Evolutionary conservation across 345 rosid genomes (phyloP), one percentile per base, ranked within the genome.

Genomic region (Melaleuca alternifolia): DNA sequence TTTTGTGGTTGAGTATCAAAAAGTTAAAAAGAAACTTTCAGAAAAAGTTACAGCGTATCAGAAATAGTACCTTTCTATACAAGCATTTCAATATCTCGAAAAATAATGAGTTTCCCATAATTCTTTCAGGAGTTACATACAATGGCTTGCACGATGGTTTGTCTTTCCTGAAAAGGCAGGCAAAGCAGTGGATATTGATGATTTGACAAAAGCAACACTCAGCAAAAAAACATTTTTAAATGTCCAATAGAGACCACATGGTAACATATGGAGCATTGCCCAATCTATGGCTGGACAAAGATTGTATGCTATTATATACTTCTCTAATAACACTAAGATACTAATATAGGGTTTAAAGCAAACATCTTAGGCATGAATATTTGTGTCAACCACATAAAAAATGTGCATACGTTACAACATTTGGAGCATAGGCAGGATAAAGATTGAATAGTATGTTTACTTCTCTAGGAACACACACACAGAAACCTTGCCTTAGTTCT

Each of bases 91-190:
- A 89, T 46, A 90, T 87, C 89, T 94, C 96, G 89, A 91, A 84
- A 92, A 96, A 95, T 85, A 89, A 86, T 61, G 88, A 87, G 86
- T 95, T 97, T 85, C 99, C 99, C 46, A 89, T 98, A 50, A 92
- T 92, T 94, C 95, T 94, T 89, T 96, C 99, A 87, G 98, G 99
- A 86, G 99, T 97, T 88, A 96, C 98, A 85, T 97, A 96, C 84
- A 97, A 90, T 87, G 95, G 98, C 90, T 94, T 96, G 92, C 98
- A 97, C 37, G 98, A 96, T 50, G 99, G 99, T 54, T 92, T 93
- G 85, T 91, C 98, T 84, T 90, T 93, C 88, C 98, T 94, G 85
- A 65, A 65, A 65, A 30, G 6, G 41, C 11, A 65, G 28, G 62
- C 28, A 26, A 57, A 57, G 62, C 15, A 9, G 62, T 57, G 30